These are phyloP conservation scores for Exserohilum turcica DNA, from an alignment of 2,329 filamentous ascomycete species.

Conservation along the genomic window DNA sequence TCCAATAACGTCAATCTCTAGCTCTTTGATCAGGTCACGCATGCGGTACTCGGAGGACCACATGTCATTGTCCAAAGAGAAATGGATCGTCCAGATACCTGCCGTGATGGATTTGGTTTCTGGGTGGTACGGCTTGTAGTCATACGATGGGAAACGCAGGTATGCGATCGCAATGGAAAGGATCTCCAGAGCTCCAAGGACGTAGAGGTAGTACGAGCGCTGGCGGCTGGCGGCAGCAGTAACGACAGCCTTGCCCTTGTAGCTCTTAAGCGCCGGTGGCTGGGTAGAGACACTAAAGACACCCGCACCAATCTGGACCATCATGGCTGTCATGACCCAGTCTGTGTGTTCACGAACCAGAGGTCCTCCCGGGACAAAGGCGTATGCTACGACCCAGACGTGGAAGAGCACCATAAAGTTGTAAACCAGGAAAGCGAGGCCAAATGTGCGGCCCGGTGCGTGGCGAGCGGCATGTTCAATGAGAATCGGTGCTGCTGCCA, in stretches of 20 bases:
- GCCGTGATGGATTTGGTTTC: constrained; percentile 88
- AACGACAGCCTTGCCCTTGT: constrained; percentile 53
- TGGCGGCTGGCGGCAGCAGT: constrained; percentile 58
- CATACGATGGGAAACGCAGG: constrained; percentile 87
- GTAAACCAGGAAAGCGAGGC: constrained; percentile 86
- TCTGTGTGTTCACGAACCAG: constrained; percentile 93
- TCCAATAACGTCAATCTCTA: constrained; percentile 98
- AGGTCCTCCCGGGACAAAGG: constrained; percentile 93
- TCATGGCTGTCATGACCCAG: constrained; percentile 88
- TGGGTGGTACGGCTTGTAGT: constrained; percentile 88
- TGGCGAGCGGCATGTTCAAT: constrained; percentile 77
- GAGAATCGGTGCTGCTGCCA: constrained; percentile 76
- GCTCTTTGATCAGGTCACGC: constrained; percentile 85
- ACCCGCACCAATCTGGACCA: constrained; percentile 82
- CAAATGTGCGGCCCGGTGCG: constrained; percentile 79
- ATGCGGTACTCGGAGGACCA: constrained; percentile 96
- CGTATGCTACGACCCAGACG: constrained; percentile 97
- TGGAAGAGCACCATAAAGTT: constrained; percentile 96
- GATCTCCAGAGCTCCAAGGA: constrained; percentile 77
- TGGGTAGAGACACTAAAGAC: constrained; percentile 70
- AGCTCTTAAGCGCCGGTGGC: constrained; percentile 52
- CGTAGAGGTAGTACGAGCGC: constrained; percentile 71
- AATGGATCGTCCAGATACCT: constrained; percentile 99
- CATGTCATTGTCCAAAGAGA: constrained; percentile 97
- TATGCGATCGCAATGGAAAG: constrained; percentile 81